phyloP scores from a whole-genome alignment of 768 basidiomycete species.

The Solioccasus polychromus region DNA sequence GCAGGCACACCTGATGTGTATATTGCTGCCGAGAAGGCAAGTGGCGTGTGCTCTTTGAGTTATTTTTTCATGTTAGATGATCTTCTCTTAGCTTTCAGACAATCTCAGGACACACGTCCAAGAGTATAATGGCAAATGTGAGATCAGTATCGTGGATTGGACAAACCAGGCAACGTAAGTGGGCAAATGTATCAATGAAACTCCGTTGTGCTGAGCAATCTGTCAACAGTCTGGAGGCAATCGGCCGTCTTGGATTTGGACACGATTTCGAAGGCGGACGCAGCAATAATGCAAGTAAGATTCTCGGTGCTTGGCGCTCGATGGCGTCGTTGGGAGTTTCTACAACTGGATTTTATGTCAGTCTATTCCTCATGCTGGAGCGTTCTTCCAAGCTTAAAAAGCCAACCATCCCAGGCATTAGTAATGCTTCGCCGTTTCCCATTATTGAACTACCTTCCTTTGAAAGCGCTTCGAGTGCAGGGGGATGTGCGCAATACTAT shows the following conservation, averaged over 20 bases:
- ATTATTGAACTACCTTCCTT: constrained; percentile 3
- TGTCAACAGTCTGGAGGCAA: not conserved
- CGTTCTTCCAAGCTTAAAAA: not conserved
- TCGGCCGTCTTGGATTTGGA: constrained; percentile 8
- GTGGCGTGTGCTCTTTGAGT: not conserved
- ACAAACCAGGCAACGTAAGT: constrained; percentile 6
- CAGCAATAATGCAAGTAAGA: constrained; percentile 3
- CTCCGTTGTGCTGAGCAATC: not conserved
- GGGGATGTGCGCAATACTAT: constrained; percentile 14
- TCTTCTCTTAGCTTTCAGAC: constrained; percentile 1
- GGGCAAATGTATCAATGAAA: not conserved
- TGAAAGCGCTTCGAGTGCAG: constrained; percentile 9
- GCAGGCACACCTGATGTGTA: constrained; percentile 4
- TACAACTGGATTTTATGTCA: constrained; percentile 3
- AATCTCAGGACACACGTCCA: constrained; percentile 1
- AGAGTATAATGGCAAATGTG: not conserved
- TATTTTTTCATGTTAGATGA: not conserved
- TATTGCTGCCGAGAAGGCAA: constrained; percentile 4
- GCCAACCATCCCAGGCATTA: not conserved
- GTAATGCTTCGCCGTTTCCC: constrained; percentile 6
- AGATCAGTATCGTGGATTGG: constrained; percentile 6
- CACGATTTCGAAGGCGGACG: constrained; percentile 6
- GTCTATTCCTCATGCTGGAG: not conserved
- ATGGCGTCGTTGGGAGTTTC: constrained; percentile 7
- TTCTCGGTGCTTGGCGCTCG: constrained; percentile 2